Conservation (phyloP, 78 protist genomes). For the Dictyostelium purpureum region DNA sequence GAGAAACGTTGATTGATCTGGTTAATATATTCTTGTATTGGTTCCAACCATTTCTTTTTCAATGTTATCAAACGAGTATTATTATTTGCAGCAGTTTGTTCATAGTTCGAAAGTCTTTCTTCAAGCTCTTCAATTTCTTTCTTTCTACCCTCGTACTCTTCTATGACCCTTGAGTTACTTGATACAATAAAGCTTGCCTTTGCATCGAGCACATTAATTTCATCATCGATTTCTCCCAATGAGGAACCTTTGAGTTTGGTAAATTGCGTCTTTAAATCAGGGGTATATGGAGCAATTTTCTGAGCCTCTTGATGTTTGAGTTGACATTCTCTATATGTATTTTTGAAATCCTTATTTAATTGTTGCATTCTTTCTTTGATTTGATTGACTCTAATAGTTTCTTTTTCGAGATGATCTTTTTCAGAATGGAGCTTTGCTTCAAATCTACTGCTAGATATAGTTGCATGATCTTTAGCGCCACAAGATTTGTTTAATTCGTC, state of each 20-base stretch:
- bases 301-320: neutral
- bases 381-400: neutral
- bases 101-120: neutral
- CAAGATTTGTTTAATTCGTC: neutral
- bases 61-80: neutral
- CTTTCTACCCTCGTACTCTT: constrained; percentile 76
- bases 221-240: constrained; percentile 47
- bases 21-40: constrained; percentile 19
- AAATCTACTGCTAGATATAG: neutral
- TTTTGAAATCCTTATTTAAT: neutral
- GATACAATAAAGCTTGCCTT: constrained; percentile 33
- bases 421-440: neutral
- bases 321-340: too few relatives aligned
- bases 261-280: neutral
- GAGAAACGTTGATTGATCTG: constrained; percentile 56
- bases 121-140: constrained; percentile 27
- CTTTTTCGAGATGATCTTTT: neutral
- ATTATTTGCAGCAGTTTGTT: neutral
- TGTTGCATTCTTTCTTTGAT: neutral
- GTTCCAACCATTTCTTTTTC: constrained; percentile 42
- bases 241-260: neutral
- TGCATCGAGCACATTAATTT: neutral
- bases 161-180: constrained; percentile 63
- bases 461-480: neutral
- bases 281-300: neutral